Evolutionary conservation across 2,329 filamentous ascomycete genomes (phyloP).

Genomic region (Onygenales sp.): DNA sequence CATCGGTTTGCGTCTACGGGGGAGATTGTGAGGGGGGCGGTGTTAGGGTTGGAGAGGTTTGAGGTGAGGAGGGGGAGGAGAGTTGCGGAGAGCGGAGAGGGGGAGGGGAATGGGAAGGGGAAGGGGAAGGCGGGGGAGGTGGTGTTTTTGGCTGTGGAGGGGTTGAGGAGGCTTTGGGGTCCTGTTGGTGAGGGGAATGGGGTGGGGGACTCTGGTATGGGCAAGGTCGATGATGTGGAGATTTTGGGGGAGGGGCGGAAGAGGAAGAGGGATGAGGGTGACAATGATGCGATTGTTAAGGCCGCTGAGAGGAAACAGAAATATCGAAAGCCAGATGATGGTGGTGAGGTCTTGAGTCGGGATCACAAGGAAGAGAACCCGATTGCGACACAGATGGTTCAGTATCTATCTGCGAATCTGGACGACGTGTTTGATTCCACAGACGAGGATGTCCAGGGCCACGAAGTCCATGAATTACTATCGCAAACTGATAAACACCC

Average conservation of each 20-base stretch:
- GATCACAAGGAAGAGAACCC: not conserved
- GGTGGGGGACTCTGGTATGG: not conserved
- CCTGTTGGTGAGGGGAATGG: not conserved
- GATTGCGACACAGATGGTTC: not conserved
- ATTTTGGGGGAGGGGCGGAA: not conserved
- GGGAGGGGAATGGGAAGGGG: not conserved
- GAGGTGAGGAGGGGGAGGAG: slow-evolving; percentile 14
- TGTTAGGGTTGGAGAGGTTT: slow-evolving; percentile 15
- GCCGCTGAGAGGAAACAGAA: not conserved
- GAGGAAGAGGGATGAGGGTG: not conserved
- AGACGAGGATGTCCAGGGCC: not conserved
- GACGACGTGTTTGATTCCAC: not conserved
- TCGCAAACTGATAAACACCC: not conserved
- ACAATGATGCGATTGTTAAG: not conserved
- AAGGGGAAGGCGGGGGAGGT: slow-evolving; percentile 6
- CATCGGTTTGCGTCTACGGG: slow-evolving; percentile 10
- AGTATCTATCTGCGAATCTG: not conserved
- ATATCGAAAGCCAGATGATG: not conserved
- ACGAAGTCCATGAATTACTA: not conserved
- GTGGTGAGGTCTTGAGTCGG: not conserved
- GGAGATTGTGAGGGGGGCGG: slow-evolving; percentile 11
- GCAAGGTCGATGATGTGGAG: not conserved
- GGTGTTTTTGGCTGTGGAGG: slow-evolving; percentile 17
- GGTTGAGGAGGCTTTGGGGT: slow-evolving; percentile 10
- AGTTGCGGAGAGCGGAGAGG: slow-evolving; percentile 6